These are phyloP conservation scores for Solanum ossicruentum DNA, from an alignment of 257 asterid species.

Conservation along the genomic window DNA sequence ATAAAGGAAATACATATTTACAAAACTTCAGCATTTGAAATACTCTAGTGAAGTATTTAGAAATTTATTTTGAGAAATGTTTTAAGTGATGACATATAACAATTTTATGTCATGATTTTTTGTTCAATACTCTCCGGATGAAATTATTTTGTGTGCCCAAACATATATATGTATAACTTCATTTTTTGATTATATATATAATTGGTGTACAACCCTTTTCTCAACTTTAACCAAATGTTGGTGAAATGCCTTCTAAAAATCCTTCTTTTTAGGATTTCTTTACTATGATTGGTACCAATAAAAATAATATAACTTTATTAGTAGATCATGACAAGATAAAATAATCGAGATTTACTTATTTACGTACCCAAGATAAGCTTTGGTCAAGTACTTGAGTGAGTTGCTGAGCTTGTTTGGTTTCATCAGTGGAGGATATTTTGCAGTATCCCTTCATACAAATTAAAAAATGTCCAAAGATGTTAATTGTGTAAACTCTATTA, in stretches of 20 bases:
- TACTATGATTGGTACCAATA: not conserved
- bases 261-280: not conserved
- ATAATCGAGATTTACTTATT: not conserved
- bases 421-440: constrained; percentile 77
- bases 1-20: no score
- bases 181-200: no score
- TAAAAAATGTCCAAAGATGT: not conserved
- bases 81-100: not conserved
- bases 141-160: no score
- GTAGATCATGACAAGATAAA: not conserved
- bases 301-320: not conserved
- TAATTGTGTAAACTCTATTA: no score
- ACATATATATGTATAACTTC: not conserved
- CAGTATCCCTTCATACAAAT: constrained; percentile 50
- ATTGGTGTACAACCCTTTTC: not conserved
- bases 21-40: not conserved
- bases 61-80: not conserved
- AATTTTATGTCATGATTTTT: no score
- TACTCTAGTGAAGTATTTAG: no score
- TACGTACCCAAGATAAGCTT: constrained; percentile 61
- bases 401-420: constrained; percentile 92
- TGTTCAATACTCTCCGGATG: no score
- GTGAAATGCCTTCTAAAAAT: not conserved
- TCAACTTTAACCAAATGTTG: no score
- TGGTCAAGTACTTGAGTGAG: constrained; percentile 65